Percentiles rank a stretch among this genome's conserved stretches.
phyloP scores from a whole-genome alignment of 1,284 basidiomycete genomes.

The Rhodotorula mucilaginosa region DNA sequence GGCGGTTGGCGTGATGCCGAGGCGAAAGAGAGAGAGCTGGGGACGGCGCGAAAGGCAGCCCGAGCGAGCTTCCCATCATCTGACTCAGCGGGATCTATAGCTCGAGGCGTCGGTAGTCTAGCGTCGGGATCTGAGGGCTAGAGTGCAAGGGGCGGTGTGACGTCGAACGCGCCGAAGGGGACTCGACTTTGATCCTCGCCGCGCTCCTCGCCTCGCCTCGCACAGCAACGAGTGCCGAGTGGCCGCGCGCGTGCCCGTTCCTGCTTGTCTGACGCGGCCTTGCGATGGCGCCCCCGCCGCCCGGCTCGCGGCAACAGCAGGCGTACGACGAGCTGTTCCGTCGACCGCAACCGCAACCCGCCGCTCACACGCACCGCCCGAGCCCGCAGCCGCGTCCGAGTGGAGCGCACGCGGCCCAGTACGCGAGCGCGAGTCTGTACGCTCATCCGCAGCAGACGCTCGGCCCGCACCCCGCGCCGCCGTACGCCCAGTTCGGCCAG shows the following conservation, averaged over 20 bases:
- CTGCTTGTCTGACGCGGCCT: not conserved
- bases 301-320: conserved; percentile 17
- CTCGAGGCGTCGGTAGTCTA: too few species aligned
- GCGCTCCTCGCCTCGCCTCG: too few species aligned
- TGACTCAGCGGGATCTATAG: too few species aligned
- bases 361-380: conserved; percentile 7
- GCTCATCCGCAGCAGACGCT: conserved; percentile 37
- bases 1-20: too few species aligned
- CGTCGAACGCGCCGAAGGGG: too few species aligned
- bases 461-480: conserved; percentile 32
- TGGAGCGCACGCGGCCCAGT: conserved; percentile 41
- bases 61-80: too few species aligned
- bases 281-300: conserved; percentile 5
- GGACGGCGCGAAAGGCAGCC: too few species aligned
- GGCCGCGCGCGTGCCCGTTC: not conserved
- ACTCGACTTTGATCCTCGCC: too few species aligned
- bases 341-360: conserved; percentile 50
- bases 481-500: conserved; percentile 7
- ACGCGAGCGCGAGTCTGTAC: conserved; percentile 37
- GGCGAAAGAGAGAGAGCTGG: too few species aligned
- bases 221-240: too few species aligned
- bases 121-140: too few species aligned
- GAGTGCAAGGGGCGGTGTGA: too few species aligned
- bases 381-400: conserved; percentile 42
- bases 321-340: conserved; percentile 82